Conservation (phyloP, 768 basidiomycete genomes). For the Phanerochaete carnosa region DNA sequence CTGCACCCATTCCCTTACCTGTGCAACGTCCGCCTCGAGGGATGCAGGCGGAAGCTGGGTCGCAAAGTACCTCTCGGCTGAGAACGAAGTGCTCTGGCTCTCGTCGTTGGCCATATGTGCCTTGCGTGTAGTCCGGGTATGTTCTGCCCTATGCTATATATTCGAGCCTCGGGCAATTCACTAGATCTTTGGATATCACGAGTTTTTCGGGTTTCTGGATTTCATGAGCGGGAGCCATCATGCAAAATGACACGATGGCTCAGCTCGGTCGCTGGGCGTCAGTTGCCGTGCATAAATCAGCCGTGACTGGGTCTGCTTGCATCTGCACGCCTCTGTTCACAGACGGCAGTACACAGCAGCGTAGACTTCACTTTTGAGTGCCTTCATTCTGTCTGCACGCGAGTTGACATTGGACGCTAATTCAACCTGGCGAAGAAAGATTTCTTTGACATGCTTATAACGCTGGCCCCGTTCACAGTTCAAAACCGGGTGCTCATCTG, state of each 20-base stretch:
- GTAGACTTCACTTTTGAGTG: background rate
- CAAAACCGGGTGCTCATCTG: background rate
- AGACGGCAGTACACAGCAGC: no score
- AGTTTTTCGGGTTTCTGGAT: background rate
- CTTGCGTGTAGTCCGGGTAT: background rate
- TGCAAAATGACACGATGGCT: background rate
- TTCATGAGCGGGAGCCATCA: background rate
- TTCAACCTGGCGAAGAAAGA: background rate
- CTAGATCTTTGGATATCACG: background rate
- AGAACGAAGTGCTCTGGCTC: conserved; percentile 45
- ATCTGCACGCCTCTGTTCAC: no score
- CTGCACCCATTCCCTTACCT: conserved; percentile 65
- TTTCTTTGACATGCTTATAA: background rate
- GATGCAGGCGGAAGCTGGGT: conserved; percentile 78
- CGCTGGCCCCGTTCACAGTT: background rate
- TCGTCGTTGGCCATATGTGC: conserved; percentile 3
- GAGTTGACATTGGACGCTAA: background rate
- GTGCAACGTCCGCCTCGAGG: conserved; percentile 64
- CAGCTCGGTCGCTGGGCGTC: background rate
- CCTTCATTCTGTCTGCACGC: no score
- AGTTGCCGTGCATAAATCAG: no score
- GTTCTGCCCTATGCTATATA: conserved; percentile 5
- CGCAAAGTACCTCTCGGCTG: conserved; percentile 86
- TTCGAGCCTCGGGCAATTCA: background rate
- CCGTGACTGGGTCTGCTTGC: no score